phyloP scores from a whole-genome alignment of 2,329 filamentous ascomycete genomes.

The Scedosporium dehoogii region DNA sequence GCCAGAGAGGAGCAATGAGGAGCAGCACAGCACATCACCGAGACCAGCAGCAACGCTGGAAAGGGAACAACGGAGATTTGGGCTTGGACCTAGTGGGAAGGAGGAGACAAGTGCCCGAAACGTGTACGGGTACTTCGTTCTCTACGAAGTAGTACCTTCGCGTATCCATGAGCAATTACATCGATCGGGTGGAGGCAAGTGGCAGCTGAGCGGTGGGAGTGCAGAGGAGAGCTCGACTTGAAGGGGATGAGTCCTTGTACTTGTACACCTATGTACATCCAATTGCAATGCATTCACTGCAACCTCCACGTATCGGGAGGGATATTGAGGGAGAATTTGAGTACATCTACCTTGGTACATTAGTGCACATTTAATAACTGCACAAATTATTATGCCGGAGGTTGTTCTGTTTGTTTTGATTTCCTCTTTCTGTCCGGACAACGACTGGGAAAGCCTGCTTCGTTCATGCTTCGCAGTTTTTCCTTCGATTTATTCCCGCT shows the following conservation, averaged over 20 bases:
- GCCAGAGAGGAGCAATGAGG: too few species aligned
- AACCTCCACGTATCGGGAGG: background rate
- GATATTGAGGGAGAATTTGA: background rate
- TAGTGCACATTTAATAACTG: too few species aligned
- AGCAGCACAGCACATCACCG: too few species aligned
- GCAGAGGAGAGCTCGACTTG: background rate
- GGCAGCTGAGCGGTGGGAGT: conserved; percentile 13
- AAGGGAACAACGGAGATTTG: too few species aligned
- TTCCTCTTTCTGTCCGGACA: background rate
- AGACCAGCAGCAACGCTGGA: too few species aligned
- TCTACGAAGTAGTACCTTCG: background rate
- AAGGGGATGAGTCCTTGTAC: background rate
- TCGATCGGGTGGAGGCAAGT: background rate
- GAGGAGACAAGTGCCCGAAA: background rate
- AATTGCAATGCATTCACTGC: background rate
- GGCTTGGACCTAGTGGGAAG: too few species aligned
- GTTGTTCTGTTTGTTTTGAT: background rate
- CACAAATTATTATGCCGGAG: too few species aligned
- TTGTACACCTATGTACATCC: background rate
- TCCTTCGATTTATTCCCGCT: too few species aligned
- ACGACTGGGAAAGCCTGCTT: too few species aligned
- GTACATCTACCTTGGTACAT: too few species aligned
- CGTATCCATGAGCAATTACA: background rate
- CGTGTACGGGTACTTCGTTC: background rate
- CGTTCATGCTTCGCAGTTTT: too few species aligned